These are phyloP conservation scores for Cudoniella acicularis DNA, from an alignment of 495 filamentous ascomycete genomes.

Conservation along the genomic window DNA sequence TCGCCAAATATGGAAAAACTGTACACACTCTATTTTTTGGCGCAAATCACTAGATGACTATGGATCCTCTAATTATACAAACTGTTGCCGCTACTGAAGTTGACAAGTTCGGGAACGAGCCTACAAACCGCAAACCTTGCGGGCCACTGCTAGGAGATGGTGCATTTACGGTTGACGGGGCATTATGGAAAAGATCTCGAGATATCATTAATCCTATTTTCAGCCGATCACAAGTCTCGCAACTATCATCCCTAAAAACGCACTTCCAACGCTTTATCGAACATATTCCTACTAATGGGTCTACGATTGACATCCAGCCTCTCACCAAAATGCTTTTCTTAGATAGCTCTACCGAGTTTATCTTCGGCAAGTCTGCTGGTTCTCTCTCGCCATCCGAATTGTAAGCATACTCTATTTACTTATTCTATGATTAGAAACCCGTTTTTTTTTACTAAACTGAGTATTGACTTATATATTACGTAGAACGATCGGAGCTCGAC, in stretches of 20 bases:
- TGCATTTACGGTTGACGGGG: not conserved
- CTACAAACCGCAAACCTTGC: not conserved
- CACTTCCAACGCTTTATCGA: not conserved
- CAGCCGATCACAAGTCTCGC: not conserved
- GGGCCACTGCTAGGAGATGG: not conserved
- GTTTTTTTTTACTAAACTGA: too few relatives aligned
- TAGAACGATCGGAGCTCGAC: too few relatives aligned
- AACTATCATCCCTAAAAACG: not conserved
- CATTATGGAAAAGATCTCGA: not conserved
- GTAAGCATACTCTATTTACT: too few relatives aligned
- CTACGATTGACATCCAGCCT: not conserved
- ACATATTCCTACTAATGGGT: not conserved
- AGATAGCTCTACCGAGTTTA: not conserved
- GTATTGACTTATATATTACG: too few relatives aligned
- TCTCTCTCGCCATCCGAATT: not conserved
- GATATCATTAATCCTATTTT: not conserved
- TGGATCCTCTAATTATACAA: not conserved
- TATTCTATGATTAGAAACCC: too few relatives aligned
- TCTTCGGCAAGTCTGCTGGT: not conserved
- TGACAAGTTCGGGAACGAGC: not conserved
- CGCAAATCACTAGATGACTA: not conserved
- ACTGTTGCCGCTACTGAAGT: not conserved
- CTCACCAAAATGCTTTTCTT: not conserved
- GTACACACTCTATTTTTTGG: not conserved
- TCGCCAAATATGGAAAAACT: not conserved